phyloP scores from a whole-genome alignment of 441 rosid genomes.

The Croton laevigatus region DNA sequence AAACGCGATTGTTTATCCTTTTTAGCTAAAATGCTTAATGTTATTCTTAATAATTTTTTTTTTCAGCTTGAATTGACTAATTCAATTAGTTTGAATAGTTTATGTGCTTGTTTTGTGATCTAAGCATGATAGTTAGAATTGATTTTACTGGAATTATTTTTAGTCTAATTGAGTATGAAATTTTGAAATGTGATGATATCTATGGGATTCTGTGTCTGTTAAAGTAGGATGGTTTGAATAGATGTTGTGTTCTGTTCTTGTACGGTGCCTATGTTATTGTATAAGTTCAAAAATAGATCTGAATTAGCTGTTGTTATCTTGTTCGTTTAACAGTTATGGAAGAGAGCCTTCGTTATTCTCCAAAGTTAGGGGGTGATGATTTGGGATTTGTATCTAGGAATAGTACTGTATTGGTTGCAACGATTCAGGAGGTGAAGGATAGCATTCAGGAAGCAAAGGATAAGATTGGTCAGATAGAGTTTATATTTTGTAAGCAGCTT shows the following conservation, averaged over 20 bases:
- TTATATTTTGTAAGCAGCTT: constrained; percentile 81
- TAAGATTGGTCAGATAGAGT: constrained; percentile 82
- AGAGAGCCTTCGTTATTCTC: constrained; percentile 26
- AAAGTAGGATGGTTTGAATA: too few relatives aligned
- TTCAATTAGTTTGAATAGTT: neutral
- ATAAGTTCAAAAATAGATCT: neutral
- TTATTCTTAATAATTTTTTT: neutral
- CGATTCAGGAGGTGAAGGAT: constrained; percentile 90
- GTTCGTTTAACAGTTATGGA: constrained; percentile 35
- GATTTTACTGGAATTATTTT: too few relatives aligned
- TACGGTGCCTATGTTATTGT: too few relatives aligned
- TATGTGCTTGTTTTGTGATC: neutral
- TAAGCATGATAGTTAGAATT: neutral
- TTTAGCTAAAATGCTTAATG: neutral
- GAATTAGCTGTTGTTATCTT: neutral
- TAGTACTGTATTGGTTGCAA: constrained; percentile 73
- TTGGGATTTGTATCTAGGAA: constrained; percentile 57
- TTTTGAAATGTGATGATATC: neutral
- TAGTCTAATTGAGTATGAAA: neutral
- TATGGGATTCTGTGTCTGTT: too few relatives aligned
- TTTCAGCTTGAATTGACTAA: neutral
- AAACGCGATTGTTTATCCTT: too few relatives aligned
- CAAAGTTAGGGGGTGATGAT: constrained; percentile 34
- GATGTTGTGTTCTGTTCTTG: too few relatives aligned
- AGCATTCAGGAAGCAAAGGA: constrained; percentile 70